Evolutionary conservation across 1,284 basidiomycete species (phyloP), one percentile per base, ranked within the genome.

Genomic region (Cutaneotrichosporon dermatis): DNA sequence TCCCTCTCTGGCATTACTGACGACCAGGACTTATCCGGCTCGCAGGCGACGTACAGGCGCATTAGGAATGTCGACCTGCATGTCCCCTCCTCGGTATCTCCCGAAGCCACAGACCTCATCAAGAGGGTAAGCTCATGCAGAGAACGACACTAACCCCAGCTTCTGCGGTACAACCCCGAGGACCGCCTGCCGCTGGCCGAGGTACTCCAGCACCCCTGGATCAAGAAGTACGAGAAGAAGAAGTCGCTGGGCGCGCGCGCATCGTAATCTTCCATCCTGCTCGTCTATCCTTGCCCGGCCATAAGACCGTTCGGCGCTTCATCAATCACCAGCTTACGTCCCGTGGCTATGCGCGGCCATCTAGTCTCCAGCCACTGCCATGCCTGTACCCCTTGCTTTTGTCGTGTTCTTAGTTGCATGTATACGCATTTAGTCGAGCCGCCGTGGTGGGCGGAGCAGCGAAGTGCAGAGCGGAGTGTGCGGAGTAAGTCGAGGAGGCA

Each of bases 131-230:
- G 79, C 71, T 11, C 9, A 25, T 2, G 15, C 12, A 1, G n/a
- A 9, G 5, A 4, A 16, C 42, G 3, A 43, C 40, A 39, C 63
- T 59, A 34, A 55, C 42, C 16, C 15, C 71, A 97, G 94, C 85
- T 99, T 7, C 83, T 99, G 9, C 86, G 86, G 73, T 88, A 94
- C 68, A 86, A 92, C 39, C 91, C 95, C 0, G 83, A 88, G 69
- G 85, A 89, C 56, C 85, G 96, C 2, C 67, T 99, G 5, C 83
- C 93, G 0, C 83, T 99, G 9, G 77, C 80, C 1, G 86, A 95
- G 34, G 95, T 97, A 36, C 82, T 88, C 43, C 80, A 80, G 8
- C 96, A 98, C 72, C 92, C 94, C 8, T 99, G 96, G 95, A 88
- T 99, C 64, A 82, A 89, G 61, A 90, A 86, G 75, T 88, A 95